Evolutionary conservation across 2,329 filamentous ascomycete genomes (phyloP), one percentile per base, ranked within the genome.

Genomic region (Thielaviopsis populi): DNA sequence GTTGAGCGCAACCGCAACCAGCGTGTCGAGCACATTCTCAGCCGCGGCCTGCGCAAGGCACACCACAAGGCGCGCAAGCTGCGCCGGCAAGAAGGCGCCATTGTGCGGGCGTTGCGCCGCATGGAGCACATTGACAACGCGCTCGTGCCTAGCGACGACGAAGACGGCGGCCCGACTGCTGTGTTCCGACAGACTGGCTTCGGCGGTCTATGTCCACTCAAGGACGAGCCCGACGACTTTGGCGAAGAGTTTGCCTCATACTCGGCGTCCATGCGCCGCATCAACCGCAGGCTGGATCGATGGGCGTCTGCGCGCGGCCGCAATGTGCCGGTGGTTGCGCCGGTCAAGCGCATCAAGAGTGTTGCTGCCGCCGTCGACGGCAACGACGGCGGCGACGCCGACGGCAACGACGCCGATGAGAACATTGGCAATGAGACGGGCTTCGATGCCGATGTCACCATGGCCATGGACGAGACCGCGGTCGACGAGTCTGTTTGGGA

Each of bases 1-100:
- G 87, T 94, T 0, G 88, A 91, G 72, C 82, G 85, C 63, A 91
- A 91, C 72, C 80, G 89, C 19, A 87, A 83, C 66, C 83, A 89
- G 70, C 84, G 88, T 5, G 88, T 92, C n/a, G 86, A 91, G 70
- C 86, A 91, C 69, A 88, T 90, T 61, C 80, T 94, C 17, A 86
- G 89, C 68, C 83, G 85, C n/a, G 85, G 86, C 37, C 76, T 92
- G 41, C 83, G 86, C 59, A 80, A 79, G 67, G 78, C 83, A 61
- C 86, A 91, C 70, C 82, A 84, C 70, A 77, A 77, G 63, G 80
- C 84, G 13, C 82, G 83, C 58, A 84, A 84, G 69, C 70, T 75
- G 19, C 81, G 88, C 3, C 80, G 81, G 22, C 76, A 79, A 63
- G 83, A 90, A 65, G 86, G 88, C 13, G 78, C 83, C 8, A 79